These are phyloP conservation scores for Pythium rishiriense DNA, from an alignment of 352 stramenopile genomes.

Conservation along the genomic window DNA sequence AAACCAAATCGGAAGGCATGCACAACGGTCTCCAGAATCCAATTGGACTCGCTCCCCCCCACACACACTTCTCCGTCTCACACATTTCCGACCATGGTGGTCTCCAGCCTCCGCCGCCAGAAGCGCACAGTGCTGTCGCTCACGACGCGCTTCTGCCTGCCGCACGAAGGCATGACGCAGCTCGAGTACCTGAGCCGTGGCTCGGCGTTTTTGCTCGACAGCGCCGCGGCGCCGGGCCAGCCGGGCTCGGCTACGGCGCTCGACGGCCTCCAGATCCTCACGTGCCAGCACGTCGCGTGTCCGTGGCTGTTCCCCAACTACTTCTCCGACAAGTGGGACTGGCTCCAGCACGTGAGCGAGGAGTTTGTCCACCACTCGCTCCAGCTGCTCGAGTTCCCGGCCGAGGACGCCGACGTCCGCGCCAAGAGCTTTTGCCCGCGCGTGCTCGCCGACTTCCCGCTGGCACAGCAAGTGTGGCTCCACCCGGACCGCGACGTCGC, in stretches of 20 bases:
- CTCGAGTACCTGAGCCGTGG: slow-evolving; percentile 80
- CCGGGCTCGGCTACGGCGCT: background rate
- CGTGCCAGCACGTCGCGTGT: slow-evolving; percentile 81
- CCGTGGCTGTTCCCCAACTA: slow-evolving; percentile 79
- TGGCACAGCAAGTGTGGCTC: slow-evolving; percentile 51
- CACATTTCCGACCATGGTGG: slow-evolving; percentile 5
- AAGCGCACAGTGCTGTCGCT: slow-evolving; percentile 61
- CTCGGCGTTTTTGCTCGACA: slow-evolving; percentile 61
- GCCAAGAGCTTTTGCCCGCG: slow-evolving; percentile 22
- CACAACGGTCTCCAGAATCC: background rate
- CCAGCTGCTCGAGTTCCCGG: slow-evolving; percentile 46
- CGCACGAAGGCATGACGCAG: slow-evolving; percentile 71
- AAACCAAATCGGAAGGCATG: background rate
- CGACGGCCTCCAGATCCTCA: slow-evolving; percentile 44
- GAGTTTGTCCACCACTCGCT: slow-evolving; percentile 73
- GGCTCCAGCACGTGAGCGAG: slow-evolving; percentile 81
- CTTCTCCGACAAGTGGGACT: slow-evolving; percentile 77
- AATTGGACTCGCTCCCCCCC: slow-evolving; percentile 5
- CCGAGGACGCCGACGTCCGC: background rate
- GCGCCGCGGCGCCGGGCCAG: slow-evolving; percentile 3
- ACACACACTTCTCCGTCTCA: background rate
- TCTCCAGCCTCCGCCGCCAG: slow-evolving; percentile 12
- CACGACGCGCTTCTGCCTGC: slow-evolving; percentile 77
- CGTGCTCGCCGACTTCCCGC: slow-evolving; percentile 57
- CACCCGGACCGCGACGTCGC: slow-evolving; percentile 61